Percentiles rank a stretch among this genome's conserved stretches.
Conservation (phyloP, 176 grass and related monocot genomes). For the Secale cereale region DNA sequence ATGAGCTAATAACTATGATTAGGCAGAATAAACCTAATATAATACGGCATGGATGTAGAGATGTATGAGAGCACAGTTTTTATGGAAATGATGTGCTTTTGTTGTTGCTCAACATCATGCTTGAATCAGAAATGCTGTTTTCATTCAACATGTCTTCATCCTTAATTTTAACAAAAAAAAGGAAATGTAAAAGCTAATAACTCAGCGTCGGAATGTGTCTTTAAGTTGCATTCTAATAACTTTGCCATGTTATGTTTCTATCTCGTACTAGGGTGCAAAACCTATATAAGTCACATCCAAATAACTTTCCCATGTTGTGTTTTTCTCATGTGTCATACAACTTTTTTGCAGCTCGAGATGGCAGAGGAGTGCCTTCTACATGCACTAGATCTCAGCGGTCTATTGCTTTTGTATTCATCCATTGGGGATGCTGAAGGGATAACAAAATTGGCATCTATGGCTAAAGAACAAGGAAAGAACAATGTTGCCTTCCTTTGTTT, state of each 20-base stretch:
- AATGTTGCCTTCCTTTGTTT: constrained; percentile 93
- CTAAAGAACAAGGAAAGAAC: constrained; percentile 96
- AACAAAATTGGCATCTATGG: constrained; percentile 65
- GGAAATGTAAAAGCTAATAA: not conserved
- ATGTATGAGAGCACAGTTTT: constrained; percentile 4
- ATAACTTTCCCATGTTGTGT: constrained; percentile 5
- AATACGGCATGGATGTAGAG: not conserved
- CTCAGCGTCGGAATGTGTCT: not conserved
- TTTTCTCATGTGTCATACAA: constrained; percentile 15
- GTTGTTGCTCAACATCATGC: not conserved
- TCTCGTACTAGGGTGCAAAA: constrained; percentile 1
- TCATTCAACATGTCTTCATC: not conserved
- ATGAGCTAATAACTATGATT: not conserved
- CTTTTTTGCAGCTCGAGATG: constrained; percentile 76
- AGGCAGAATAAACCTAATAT: constrained; percentile 4
- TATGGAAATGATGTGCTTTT: not conserved
- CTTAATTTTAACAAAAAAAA: constrained; percentile 6
- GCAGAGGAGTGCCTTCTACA: constrained; percentile 92
- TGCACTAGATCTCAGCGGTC: constrained; percentile 85
- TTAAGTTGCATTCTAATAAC: not conserved
- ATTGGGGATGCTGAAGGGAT: constrained; percentile 90
- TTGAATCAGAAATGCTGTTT: not conserved
- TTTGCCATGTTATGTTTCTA: not conserved
- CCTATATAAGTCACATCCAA: not conserved
- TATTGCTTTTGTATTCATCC: constrained; percentile 91